Base-by-base conservation (phyloP, 441 rosid genomes). In the Gossypium lobatum region DNA sequence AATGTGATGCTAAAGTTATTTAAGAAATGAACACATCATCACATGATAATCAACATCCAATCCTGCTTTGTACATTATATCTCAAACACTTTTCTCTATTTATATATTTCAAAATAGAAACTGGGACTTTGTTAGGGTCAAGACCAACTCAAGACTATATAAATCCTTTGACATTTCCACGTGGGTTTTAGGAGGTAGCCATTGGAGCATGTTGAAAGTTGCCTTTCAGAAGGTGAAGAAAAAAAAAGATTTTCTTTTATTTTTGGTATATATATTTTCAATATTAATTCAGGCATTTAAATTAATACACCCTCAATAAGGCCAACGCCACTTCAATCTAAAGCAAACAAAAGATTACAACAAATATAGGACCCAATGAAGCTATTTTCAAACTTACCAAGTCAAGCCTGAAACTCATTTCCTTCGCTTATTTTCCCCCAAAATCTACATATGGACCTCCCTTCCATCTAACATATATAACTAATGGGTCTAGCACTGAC, bases 301-400 rank as follows among this genome's bases (percentile, higher is more conserved):
- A 37, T 37, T 37, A 62, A 55, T 72, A 57, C 25, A 76, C 74
- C 73, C 53, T 73, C 58, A 72, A 79, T 78, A 64, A 73, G 75
- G 66, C 57, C 73, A 80, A 78, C 70, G 73, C 79, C 69, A 45
- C 84, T 85, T 84, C 80, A 81, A 79, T 78, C 75, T 75, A 73
- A 79, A 80, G 82, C 66, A 78, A 67, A 79, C 75, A 85, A 64
- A 82, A 82, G 78, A 80, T 78, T 76, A 84, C 88, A 83, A 77
- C 83, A 75, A 79, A 58, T 11, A 58, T 68, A 73, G 17, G 73
- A 78, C 73, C 71, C 72, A 72, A 73, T 46, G 68, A 79, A 80
- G 78, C 75, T 75, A 82, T 77, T 52, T 80, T 81, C 93, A 85
- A 85, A 79, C 87, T 83, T 73, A 79, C 86, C 85, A 81, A 82